Evolutionary conservation across 345 rosid species (phyloP), one percentile per base, ranked within the genome.

Genomic region (Arabidopsis arenosa): DNA sequence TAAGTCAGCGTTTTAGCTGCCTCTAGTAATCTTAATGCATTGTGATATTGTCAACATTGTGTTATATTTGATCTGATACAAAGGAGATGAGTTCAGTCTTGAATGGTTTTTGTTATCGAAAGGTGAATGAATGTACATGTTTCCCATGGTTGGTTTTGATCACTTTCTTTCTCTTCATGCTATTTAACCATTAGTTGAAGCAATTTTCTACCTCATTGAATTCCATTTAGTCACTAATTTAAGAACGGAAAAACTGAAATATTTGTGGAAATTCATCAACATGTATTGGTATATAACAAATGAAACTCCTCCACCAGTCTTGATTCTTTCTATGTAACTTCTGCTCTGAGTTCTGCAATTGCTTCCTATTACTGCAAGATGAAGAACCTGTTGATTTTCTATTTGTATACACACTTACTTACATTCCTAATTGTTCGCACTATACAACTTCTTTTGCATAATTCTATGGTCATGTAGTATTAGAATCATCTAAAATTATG

Each of bases 251-350:
- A 35, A 32, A 5, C 33, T 32, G 13, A 43, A 2, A n/a, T 41
- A 35, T 49, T 63, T 13, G 55, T 12, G 47, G 47, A 17, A 36
- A 30, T 28, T 30, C 1, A 23, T 36, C n/a, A 52, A 63, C 5
- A 12, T 2, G 5, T 7, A 17, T 62, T 40, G 17, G 44, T 28
- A 5, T 40, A 51, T 63, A 18, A n/a, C 41, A 30, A 55, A 30
- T 43, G 4, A 48, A 51, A 9, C 18, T 60, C 18, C 18, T 39
- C 41, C 33, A n/a, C 2, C 3, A 60, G 52, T 62, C 12, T 49
- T 15, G 21, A 15, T 12, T 71, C 11, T 58, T n/a, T 62, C 44
- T 71, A 15, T 48, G 30, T 40, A 72, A 51, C 76, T 55, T 13
- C 26, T 41, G 26, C 73, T 67, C 68, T 18, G 9, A 48, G 67